Percentiles rank a stretch among this genome's conserved stretches.
Conservation (phyloP, 1,284 basidiomycete species). For the Sutorius eximius region DNA sequence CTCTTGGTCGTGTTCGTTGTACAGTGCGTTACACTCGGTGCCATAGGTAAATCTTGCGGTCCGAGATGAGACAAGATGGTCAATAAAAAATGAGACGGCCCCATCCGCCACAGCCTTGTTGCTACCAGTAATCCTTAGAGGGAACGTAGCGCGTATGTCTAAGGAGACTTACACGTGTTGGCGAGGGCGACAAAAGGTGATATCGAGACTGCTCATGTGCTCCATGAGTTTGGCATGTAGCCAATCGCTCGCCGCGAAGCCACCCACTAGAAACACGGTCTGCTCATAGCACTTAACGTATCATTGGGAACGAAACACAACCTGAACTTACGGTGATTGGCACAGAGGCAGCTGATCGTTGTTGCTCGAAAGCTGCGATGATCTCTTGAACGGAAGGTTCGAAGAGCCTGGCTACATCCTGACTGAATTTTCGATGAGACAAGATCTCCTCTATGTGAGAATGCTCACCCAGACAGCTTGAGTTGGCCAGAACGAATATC, state of each 20-base stretch:
- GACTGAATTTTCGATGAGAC: slow-evolving; percentile 26
- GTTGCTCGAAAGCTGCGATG: slow-evolving; percentile 37
- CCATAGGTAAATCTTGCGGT: slow-evolving; percentile 47
- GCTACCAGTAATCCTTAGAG: slow-evolving; percentile 34
- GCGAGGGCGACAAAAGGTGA: slow-evolving; percentile 37
- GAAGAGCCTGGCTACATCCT: slow-evolving; percentile 43
- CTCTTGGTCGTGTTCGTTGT: slow-evolving; percentile 34
- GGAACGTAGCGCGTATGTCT: background rate
- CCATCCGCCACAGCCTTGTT: slow-evolving; percentile 58
- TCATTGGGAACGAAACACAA: background rate
- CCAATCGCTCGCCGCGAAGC: slow-evolving; percentile 51
- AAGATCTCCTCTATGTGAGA: background rate
- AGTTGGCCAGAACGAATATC: slow-evolving; percentile 48
- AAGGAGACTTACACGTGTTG: slow-evolving; percentile 35
- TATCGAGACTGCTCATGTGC: slow-evolving; percentile 25
- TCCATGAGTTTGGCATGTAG: slow-evolving; percentile 39
- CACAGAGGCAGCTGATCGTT: slow-evolving; percentile 28
- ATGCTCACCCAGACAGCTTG: slow-evolving; percentile 40
- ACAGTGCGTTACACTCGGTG: slow-evolving; percentile 28
- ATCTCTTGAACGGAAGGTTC: slow-evolving; percentile 45
- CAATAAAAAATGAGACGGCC: slow-evolving; percentile 50
- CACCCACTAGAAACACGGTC: slow-evolving; percentile 41
- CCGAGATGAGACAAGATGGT: slow-evolving; percentile 46
- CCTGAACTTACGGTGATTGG: slow-evolving; percentile 32
- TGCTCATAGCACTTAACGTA: slow-evolving; percentile 8